Conservation (phyloP, 2,329 filamentous ascomycete genomes). For the Exutisphaerella laricina region DNA sequence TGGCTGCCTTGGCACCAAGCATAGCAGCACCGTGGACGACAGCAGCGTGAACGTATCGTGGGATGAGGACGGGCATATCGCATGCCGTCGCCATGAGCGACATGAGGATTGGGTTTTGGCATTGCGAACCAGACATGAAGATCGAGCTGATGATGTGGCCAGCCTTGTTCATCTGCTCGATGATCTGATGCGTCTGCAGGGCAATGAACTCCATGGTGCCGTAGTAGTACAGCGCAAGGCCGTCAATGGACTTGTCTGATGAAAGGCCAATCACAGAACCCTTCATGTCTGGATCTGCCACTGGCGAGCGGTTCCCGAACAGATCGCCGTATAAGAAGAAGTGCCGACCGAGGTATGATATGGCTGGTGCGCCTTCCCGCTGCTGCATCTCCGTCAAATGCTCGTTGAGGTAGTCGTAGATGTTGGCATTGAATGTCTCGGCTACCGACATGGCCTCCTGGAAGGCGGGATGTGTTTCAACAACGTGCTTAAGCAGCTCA, state of each 20-base stretch:
- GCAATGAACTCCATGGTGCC: constrained; percentile 97
- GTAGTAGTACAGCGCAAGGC: constrained; percentile 88
- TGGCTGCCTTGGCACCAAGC: constrained; percentile 96
- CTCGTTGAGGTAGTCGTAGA: constrained; percentile 91
- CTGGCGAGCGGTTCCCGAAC: constrained; percentile 91
- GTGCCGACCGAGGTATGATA: constrained; percentile 83
- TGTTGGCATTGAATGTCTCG: constrained; percentile 75
- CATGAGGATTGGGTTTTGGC: constrained; percentile 92
- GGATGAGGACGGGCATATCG: constrained; percentile 87
- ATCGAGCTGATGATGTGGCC: constrained; percentile 86
- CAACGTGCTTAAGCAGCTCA: constrained; percentile 86
- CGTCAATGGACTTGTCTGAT: constrained; percentile 79
- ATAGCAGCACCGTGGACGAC: constrained; percentile 98
- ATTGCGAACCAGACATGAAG: constrained; percentile 98
- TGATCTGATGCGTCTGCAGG: constrained; percentile 90
- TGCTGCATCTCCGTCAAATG: constrained; percentile 73
- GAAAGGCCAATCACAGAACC: constrained; percentile 82
- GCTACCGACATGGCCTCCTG: constrained; percentile 72
- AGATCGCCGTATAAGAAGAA: constrained; percentile 99
- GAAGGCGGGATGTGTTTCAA: constrained; percentile 91
- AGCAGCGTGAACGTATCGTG: constrained; percentile 87
- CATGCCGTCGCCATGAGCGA: constrained; percentile 84
- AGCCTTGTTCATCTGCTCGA: constrained; percentile 85
- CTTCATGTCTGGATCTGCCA: constrained; percentile 90
- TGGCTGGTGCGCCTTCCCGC: constrained; percentile 62